These are phyloP conservation scores for Ophiostoma quercus DNA, from an alignment of 2,329 filamentous ascomycete species.

Conservation along the genomic window DNA sequence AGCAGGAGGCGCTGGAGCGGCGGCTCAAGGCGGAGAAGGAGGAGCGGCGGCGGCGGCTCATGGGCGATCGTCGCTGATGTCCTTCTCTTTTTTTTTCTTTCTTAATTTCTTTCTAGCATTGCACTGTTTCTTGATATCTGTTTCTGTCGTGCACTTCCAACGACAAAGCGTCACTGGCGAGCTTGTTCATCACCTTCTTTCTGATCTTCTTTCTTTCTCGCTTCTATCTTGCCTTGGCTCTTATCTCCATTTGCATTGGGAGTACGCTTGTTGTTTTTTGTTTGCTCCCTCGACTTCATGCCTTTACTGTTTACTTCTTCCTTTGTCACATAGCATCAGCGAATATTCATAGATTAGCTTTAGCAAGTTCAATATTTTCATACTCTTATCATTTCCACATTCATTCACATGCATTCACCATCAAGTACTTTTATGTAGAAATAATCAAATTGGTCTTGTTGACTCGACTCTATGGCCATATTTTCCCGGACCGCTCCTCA, in stretches of 20 bases:
- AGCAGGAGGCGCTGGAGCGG: constrained; percentile 58
- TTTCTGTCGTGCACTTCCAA: not conserved
- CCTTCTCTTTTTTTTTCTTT: not conserved
- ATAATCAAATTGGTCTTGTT: constrained; percentile 2
- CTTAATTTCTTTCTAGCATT: not conserved
- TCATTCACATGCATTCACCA: not conserved
- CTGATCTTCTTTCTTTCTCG: not conserved
- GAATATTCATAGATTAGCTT: not conserved
- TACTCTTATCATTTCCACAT: not conserved
- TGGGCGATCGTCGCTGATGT: constrained; percentile 12
- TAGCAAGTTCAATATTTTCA: not conserved
- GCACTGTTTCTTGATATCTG: not conserved
- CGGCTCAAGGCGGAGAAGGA: constrained; percentile 58
- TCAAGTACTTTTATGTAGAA: not conserved
- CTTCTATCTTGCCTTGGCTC: not conserved
- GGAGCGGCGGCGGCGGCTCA: constrained; percentile 41
- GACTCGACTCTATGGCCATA: not conserved
- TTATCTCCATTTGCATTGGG: not conserved
- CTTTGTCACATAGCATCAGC: constrained; percentile 4
- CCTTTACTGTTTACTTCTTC: not conserved
- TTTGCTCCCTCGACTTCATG: not conserved
- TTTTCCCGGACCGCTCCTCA: constrained; percentile 12
- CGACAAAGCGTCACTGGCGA: not conserved
- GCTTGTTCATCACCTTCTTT: not conserved
- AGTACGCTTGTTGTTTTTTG: constrained; percentile 2